A percentile compares a stretch with the other conserved stretches of the same genome.
Evolutionary conservation across 2,329 filamentous ascomycete species (phyloP).

Genomic region (Penicillium hesseltinei): DNA sequence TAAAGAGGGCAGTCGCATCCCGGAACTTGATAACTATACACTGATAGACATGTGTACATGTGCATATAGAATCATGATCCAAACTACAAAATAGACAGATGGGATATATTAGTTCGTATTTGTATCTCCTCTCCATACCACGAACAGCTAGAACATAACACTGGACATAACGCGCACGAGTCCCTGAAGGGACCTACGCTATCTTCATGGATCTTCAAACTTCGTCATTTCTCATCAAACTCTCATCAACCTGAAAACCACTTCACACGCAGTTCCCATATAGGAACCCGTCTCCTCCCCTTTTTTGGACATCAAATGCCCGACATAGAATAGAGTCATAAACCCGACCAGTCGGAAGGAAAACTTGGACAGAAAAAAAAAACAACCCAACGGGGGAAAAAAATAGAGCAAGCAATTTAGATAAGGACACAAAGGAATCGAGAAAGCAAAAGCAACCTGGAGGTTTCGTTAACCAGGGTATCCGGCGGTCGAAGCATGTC

Average conservation of each 20-base stretch:
- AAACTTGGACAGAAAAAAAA: slow-evolving; percentile 5
- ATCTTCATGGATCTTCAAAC: slow-evolving; percentile 13
- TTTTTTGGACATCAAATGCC: slow-evolving; percentile 13
- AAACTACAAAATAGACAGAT: not conserved
- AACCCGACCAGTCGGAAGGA: slow-evolving; percentile 14
- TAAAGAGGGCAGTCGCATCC: not conserved
- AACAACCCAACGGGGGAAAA: slow-evolving; percentile 7
- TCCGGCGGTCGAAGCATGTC: slow-evolving; percentile 19
- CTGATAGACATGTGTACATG: not conserved
- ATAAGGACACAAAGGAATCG: slow-evolving; percentile 16
- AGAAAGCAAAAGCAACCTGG: slow-evolving; percentile 15
- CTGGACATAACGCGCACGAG: slow-evolving; percentile 14
- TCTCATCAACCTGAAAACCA: slow-evolving; percentile 9
- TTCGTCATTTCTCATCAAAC: slow-evolving; percentile 14
- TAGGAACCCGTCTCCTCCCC: not conserved
- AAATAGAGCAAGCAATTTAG: slow-evolving; percentile 24
- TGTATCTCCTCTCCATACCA: slow-evolving; percentile 18
- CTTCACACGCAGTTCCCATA: slow-evolving; percentile 9
- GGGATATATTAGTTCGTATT: slow-evolving; percentile 23
- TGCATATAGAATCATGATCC: not conserved
- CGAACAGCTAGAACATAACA: slow-evolving; percentile 16
- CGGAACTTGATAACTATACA: not conserved
- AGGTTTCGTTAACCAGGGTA: slow-evolving; percentile 23
- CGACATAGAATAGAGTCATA: slow-evolving; percentile 16
- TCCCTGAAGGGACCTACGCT: slow-evolving; percentile 6